Conservation (phyloP, 2,329 filamentous ascomycete genomes). For the Sclerotinia subarctica region DNA sequence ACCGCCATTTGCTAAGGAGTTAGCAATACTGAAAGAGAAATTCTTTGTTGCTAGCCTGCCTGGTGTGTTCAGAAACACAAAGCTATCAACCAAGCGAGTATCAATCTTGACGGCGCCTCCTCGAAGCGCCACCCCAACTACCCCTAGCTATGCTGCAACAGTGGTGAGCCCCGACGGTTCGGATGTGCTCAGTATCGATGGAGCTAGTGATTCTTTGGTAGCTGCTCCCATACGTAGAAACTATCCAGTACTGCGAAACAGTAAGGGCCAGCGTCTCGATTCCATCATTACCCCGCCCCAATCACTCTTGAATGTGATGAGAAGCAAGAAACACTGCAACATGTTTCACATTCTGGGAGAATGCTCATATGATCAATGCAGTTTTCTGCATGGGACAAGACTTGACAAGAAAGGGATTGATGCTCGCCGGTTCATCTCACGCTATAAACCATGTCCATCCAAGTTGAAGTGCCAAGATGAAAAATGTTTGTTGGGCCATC, state of each 20-base stretch:
- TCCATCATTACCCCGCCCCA: constrained; percentile 17
- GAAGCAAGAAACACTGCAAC: constrained; percentile 2
- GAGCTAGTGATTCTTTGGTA: neutral
- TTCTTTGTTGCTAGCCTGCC: constrained; percentile 28
- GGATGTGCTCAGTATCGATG: constrained; percentile 4
- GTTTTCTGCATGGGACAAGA: constrained; percentile 19
- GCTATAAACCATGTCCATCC: constrained; percentile 21
- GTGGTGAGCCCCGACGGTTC: neutral
- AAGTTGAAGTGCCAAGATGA: constrained; percentile 22
- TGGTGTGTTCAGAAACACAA: constrained; percentile 32
- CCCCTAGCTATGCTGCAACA: constrained; percentile 19
- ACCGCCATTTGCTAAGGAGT: constrained; percentile 41
- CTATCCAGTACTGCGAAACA: constrained; percentile 9
- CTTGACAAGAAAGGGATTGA: constrained; percentile 23
- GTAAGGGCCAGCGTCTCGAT: constrained; percentile 24
- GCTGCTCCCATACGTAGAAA: neutral
- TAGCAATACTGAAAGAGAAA: constrained; percentile 37
- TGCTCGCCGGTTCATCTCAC: constrained; percentile 22
- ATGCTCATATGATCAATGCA: constrained; percentile 12
- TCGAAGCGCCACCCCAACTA: constrained; percentile 14
- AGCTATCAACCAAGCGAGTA: constrained; percentile 25
- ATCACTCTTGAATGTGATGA: constrained; percentile 19
- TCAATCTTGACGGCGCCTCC: constrained; percentile 20
- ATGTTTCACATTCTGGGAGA: constrained; percentile 2
- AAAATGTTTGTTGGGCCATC: constrained; percentile 21